Evolutionary conservation across 2,329 filamentous ascomycete species (phyloP).

Genomic region (Cercospora zeae-maydis): DNA sequence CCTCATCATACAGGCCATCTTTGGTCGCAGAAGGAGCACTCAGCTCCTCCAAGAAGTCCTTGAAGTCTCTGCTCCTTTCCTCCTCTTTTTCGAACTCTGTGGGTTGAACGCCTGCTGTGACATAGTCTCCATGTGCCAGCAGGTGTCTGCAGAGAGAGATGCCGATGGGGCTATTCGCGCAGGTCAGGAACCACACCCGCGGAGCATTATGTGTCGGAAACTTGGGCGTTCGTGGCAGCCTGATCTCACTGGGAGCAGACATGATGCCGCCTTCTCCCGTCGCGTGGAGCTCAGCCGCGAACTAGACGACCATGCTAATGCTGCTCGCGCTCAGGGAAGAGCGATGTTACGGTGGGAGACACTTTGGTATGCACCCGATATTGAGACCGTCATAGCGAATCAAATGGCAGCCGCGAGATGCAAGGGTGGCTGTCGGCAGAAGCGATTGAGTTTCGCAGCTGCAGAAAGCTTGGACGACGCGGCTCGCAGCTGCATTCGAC

Average conservation of each 20-base stretch:
- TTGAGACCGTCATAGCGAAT: conserved; percentile 16
- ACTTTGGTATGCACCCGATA: conserved; percentile 4
- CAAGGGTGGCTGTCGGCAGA: neutral
- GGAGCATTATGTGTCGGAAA: conserved; percentile 64
- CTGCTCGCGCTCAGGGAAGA: neutral
- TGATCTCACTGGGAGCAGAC: conserved; percentile 29
- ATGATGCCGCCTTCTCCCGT: conserved; percentile 10
- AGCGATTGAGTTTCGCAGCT: conserved; percentile 1
- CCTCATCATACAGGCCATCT: conserved; percentile 33
- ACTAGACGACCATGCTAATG: conserved; percentile 4
- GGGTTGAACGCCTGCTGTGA: conserved; percentile 77
- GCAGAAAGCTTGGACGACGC: neutral
- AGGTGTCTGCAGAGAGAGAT: conserved; percentile 77
- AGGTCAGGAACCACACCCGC: conserved; percentile 89
- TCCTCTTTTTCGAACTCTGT: conserved; percentile 70
- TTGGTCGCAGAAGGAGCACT: conserved; percentile 14
- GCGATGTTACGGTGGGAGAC: neutral
- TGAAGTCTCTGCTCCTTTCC: conserved; percentile 70
- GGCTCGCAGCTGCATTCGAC: neutral
- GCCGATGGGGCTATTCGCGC: conserved; percentile 77
- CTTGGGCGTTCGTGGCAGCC: conserved; percentile 42
- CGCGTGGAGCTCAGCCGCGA: neutral
- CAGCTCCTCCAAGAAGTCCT: conserved; percentile 66
- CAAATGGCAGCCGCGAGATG: neutral
- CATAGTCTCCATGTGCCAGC: conserved; percentile 86